A percentile compares a stretch with the other conserved stretches of the same genome.
Conservation (phyloP, 2,329 filamentous ascomycete genomes). For the Coleophoma eucalyptorum region DNA sequence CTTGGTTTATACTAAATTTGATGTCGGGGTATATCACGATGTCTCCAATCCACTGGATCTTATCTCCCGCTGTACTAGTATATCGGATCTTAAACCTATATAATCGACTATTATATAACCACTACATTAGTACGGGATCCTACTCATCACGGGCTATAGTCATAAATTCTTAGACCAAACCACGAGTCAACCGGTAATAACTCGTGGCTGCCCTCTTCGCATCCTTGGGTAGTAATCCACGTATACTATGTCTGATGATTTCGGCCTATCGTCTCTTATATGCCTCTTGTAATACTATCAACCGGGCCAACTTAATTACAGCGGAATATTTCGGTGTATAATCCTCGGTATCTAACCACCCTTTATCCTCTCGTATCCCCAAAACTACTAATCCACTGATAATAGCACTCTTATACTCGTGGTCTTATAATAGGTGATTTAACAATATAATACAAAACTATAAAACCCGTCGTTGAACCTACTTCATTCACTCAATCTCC, state of each 20-base stretch:
- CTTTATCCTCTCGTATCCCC: constrained; percentile 4
- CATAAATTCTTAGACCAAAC: too few species aligned
- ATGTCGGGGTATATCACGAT: constrained; percentile 6
- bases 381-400: constrained; percentile 11
- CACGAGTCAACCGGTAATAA: too few species aligned
- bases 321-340: constrained; percentile 6
- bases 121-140: constrained; percentile 6
- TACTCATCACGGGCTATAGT: neutral
- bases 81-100: constrained; percentile 10
- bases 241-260: too few species aligned
- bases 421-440: constrained; percentile 6
- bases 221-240: too few species aligned
- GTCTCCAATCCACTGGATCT: constrained; percentile 5
- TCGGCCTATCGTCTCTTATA: too few species aligned
- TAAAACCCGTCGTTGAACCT: too few species aligned
- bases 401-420: constrained; percentile 11
- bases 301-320: constrained; percentile 8
- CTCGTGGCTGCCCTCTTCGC: too few species aligned
- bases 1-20: constrained; percentile 3
- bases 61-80: constrained; percentile 2
- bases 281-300: constrained; percentile 8
- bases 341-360: constrained; percentile 6
- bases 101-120: constrained; percentile 5
- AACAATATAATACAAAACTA: constrained; percentile 8
- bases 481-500: too few species aligned